Percentiles rank a stretch among this genome's conserved stretches.
Conservation (phyloP, 495 filamentous ascomycete species). For the Umbilicaria muhlenbergii region DNA sequence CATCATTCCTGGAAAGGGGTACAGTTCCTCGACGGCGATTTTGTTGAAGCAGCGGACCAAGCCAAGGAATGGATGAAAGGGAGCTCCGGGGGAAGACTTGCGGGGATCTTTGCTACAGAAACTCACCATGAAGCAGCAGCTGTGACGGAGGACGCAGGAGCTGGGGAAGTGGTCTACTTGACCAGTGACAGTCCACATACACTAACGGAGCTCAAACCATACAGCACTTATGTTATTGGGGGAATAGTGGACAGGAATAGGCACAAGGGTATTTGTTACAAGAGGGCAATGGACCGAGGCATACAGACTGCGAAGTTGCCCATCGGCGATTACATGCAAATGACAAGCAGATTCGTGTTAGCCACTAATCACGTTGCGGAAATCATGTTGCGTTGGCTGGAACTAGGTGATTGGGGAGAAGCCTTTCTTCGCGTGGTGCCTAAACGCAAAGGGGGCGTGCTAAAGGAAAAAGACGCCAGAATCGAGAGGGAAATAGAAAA, state of each 20-base stretch:
- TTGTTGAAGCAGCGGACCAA: slow-evolving; percentile 41
- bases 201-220: slow-evolving; percentile 59
- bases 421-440: slow-evolving; percentile 82
- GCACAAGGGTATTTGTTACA: slow-evolving; percentile 87
- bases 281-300: slow-evolving; percentile 53
- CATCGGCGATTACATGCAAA: slow-evolving; percentile 81
- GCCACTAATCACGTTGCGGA: slow-evolving; percentile 91
- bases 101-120: slow-evolving; percentile 33
- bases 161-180: slow-evolving; percentile 65
- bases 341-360: slow-evolving; percentile 69
- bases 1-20: slow-evolving; percentile 70
- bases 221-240: slow-evolving; percentile 84
- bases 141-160: slow-evolving; percentile 13
- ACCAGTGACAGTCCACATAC: slow-evolving; percentile 75
- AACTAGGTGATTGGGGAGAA: slow-evolving; percentile 73
- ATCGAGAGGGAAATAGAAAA: neutral
- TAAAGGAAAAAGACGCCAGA: slow-evolving; percentile 20
- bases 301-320: slow-evolving; percentile 81
- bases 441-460: slow-evolving; percentile 58
- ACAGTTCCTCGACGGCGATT: slow-evolving; percentile 52
- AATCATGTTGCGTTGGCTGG: slow-evolving; percentile 89
- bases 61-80: slow-evolving; percentile 44
- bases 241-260: slow-evolving; percentile 91
- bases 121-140: slow-evolving; percentile 19
- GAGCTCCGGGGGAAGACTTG: slow-evolving; percentile 32